Percentiles rank a stretch among this genome's conserved stretches.
phyloP scores from a whole-genome alignment of 2,329 filamentous ascomycete species.

The Alternaria sp. region DNA sequence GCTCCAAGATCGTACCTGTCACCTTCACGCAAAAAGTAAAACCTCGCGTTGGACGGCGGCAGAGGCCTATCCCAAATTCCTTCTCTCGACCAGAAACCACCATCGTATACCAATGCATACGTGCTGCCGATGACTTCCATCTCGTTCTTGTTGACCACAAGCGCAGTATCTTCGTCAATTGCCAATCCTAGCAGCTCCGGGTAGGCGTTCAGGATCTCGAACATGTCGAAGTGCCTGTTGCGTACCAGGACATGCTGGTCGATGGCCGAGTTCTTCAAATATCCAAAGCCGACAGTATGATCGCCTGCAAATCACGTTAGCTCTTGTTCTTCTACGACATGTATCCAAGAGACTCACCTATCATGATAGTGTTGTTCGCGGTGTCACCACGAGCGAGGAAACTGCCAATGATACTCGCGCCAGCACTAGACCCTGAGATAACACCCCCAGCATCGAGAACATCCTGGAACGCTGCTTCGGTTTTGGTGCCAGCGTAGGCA shows the following conservation, averaged over 20 bases:
- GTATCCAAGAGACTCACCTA: slow-evolving; percentile 18
- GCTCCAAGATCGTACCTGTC: slow-evolving; percentile 27
- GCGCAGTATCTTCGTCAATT: slow-evolving; percentile 35
- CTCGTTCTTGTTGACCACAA: slow-evolving; percentile 29
- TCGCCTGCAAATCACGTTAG: neutral
- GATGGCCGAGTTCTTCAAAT: slow-evolving; percentile 33
- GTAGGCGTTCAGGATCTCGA: slow-evolving; percentile 27
- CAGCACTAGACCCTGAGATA: slow-evolving; percentile 29
- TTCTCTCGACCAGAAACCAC: slow-evolving; percentile 34
- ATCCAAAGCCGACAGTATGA: slow-evolving; percentile 29
- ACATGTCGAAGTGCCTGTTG: slow-evolving; percentile 36
- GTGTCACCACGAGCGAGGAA: slow-evolving; percentile 34
- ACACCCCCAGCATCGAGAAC: slow-evolving; percentile 31
- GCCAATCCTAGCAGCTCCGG: slow-evolving; percentile 29
- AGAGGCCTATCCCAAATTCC: slow-evolving; percentile 24
- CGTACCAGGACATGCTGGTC: slow-evolving; percentile 35
- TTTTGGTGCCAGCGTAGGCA: slow-evolving; percentile 33
- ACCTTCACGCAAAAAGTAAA: slow-evolving; percentile 31
- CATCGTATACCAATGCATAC: slow-evolving; percentile 34
- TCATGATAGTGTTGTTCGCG: slow-evolving; percentile 27
- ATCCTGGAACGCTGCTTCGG: slow-evolving; percentile 24
- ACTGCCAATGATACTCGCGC: slow-evolving; percentile 30
- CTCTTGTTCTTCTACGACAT: neutral
- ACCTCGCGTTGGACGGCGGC: slow-evolving; percentile 17
- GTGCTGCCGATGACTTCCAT: slow-evolving; percentile 33